Conservation (phyloP, 2,329 filamentous ascomycete genomes). For the Aspergillus texensis region DNA sequence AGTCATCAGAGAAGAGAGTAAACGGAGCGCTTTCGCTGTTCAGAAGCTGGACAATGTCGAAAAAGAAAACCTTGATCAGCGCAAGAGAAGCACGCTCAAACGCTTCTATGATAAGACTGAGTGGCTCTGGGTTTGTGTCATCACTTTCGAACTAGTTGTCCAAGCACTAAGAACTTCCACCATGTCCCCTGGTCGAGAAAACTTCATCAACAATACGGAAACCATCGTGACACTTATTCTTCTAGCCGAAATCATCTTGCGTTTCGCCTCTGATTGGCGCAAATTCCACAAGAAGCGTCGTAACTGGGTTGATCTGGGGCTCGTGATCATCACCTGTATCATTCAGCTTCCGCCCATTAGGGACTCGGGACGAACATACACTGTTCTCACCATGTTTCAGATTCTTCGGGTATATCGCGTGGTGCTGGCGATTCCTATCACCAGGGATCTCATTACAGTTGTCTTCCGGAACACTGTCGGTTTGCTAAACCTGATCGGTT, state of each 20-base stretch:
- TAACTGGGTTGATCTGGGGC: constrained; percentile 78
- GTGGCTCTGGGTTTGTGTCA: constrained; percentile 78
- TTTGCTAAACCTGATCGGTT: constrained; percentile 91
- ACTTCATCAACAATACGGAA: constrained; percentile 73
- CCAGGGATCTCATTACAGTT: constrained; percentile 78
- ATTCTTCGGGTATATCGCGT: constrained; percentile 90
- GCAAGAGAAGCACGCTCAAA: constrained; percentile 59
- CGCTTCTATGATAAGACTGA: constrained; percentile 72
- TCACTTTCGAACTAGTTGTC: constrained; percentile 76
- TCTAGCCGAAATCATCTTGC: constrained; percentile 77
- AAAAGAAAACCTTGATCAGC: constrained; percentile 38
- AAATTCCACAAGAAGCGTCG: constrained; percentile 72
- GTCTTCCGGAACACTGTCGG: constrained; percentile 90
- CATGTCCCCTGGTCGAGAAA: constrained; percentile 65
- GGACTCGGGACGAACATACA: constrained; percentile 71
- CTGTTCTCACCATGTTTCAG: constrained; percentile 90
- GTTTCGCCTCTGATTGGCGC: constrained; percentile 78
- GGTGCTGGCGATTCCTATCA: constrained; percentile 85
- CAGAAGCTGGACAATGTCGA: constrained; percentile 61
- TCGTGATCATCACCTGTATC: constrained; percentile 79
- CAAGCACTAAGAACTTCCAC: constrained; percentile 75
- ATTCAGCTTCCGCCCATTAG: constrained; percentile 85
- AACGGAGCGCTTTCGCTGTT: constrained; percentile 86
- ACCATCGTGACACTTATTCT: constrained; percentile 76
- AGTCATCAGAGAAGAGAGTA: constrained; percentile 95